phyloP scores from a whole-genome alignment of 2,329 filamentous ascomycete genomes.

The Verruconis gallopava region DNA sequence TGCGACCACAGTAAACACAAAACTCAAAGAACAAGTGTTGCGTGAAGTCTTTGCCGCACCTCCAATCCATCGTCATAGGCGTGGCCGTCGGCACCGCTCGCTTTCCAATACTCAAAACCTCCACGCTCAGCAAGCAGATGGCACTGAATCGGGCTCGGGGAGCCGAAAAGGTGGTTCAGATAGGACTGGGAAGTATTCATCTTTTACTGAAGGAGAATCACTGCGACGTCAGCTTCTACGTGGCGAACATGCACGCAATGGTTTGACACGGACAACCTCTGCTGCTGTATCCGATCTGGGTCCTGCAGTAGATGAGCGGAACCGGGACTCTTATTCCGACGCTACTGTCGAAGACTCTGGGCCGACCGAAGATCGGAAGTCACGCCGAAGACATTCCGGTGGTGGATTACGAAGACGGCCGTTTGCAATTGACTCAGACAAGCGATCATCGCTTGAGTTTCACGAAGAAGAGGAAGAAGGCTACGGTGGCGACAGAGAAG shows the following conservation, averaged over 20 bases:
- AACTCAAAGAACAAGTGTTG: conserved; percentile 78
- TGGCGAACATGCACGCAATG: conserved; percentile 18
- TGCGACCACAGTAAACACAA: conserved; percentile 79
- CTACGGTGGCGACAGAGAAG: conserved; percentile 65
- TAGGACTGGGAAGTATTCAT: conserved; percentile 18
- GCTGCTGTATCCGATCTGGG: not conserved
- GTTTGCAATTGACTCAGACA: conserved; percentile 50
- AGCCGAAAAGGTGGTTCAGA: conserved; percentile 27
- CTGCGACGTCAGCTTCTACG: conserved; percentile 30
- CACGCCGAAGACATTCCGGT: conserved; percentile 69
- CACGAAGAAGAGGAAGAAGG: conserved; percentile 84
- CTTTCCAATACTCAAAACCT: not conserved
- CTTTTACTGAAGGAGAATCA: conserved; percentile 20
- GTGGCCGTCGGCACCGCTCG: conserved; percentile 4
- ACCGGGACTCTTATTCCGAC: not conserved
- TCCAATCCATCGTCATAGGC: conserved; percentile 53
- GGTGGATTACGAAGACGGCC: conserved; percentile 65
- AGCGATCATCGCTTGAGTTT: conserved; percentile 71
- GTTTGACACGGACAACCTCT: not conserved
- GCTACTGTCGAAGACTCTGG: not conserved
- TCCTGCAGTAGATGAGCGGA: not conserved
- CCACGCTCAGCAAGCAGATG: not conserved
- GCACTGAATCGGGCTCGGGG: conserved; percentile 18
- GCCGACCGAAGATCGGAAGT: not conserved
- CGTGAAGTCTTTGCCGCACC: conserved; percentile 83